phyloP scores from a whole-genome alignment of 2,329 filamentous ascomycete genomes.

The Arthroderma sp. region DNA sequence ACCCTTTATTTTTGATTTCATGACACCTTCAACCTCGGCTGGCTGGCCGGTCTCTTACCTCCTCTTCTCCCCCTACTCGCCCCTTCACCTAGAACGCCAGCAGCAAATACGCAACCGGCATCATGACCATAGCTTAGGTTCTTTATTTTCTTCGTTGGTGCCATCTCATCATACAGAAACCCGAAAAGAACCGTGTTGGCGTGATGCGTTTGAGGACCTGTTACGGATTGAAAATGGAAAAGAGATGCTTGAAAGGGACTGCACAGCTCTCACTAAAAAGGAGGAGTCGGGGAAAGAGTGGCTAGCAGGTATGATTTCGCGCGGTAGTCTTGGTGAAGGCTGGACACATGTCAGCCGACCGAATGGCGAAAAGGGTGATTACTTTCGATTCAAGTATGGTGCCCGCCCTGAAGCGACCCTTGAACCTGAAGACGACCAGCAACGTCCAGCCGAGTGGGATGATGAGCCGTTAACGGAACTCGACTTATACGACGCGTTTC shows the following conservation, averaged over 20 bases:
- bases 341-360: slow-evolving; percentile 22
- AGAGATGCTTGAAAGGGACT: slow-evolving; percentile 23
- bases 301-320: slow-evolving; percentile 27
- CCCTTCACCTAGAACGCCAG: slow-evolving; percentile 39
- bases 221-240: slow-evolving; percentile 36
- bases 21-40: slow-evolving; percentile 23
- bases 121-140: slow-evolving; percentile 19
- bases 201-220: slow-evolving; percentile 48
- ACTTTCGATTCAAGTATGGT: slow-evolving; percentile 6
- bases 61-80: slow-evolving; percentile 42
- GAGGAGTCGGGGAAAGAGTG: slow-evolving; percentile 25
- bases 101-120: slow-evolving; percentile 17
- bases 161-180: slow-evolving; percentile 21
- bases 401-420: background rate
- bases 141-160: slow-evolving; percentile 22
- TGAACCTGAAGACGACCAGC: slow-evolving; percentile 11
- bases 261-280: slow-evolving; percentile 12
- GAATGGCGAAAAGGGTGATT: slow-evolving; percentile 11
- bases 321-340: slow-evolving; percentile 29
- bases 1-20: slow-evolving; percentile 21
- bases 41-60: slow-evolving; percentile 31
- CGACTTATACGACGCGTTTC: slow-evolving; percentile 40
- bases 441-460: slow-evolving; percentile 22
- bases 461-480: slow-evolving; percentile 32
- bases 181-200: slow-evolving; percentile 34